Percentiles rank a stretch among this genome's conserved stretches.
These are phyloP conservation scores for Podosphaera leucotricha DNA, from an alignment of 2,329 filamentous ascomycete genomes.

Conservation along the genomic window DNA sequence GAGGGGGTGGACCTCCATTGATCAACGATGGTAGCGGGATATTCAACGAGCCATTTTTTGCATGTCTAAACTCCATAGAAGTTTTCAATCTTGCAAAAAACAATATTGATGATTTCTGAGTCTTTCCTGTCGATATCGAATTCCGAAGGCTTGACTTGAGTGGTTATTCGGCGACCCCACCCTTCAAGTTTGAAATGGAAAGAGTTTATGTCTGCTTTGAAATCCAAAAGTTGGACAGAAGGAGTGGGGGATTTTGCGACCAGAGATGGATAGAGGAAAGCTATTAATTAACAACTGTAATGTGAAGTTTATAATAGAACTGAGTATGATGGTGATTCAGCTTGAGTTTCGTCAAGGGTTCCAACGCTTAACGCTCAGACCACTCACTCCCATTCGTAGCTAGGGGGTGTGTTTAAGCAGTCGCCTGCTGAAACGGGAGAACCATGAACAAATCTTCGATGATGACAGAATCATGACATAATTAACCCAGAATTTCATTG, in stretches of 20 bases:
- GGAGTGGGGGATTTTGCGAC: background rate
- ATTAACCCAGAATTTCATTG: background rate
- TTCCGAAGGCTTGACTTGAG: background rate
- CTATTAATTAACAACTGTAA: background rate
- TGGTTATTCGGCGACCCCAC: background rate
- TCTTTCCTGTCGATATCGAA: background rate
- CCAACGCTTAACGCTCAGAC: background rate
- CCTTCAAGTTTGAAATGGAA: background rate
- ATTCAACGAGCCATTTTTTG: conserved; percentile 27
- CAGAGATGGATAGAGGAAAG: background rate
- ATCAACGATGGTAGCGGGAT: conserved; percentile 9
- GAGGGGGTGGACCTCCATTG: conserved; percentile 17
- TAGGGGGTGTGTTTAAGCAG: background rate
- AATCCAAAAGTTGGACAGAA: background rate
- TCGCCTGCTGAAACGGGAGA: background rate
- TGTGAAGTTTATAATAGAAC: background rate
- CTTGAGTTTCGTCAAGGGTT: background rate
- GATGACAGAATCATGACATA: background rate
- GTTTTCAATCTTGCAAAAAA: background rate
- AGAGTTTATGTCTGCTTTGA: background rate
- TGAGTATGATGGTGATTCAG: background rate
- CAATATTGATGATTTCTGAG: background rate
- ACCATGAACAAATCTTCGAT: background rate
- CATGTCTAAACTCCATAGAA: conserved; percentile 26
- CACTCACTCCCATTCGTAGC: background rate